Evolutionary conservation across 805 yeast genomes (phyloP), one percentile per base, ranked within the genome.

Genomic region (Teunomyces kruisii): DNA sequence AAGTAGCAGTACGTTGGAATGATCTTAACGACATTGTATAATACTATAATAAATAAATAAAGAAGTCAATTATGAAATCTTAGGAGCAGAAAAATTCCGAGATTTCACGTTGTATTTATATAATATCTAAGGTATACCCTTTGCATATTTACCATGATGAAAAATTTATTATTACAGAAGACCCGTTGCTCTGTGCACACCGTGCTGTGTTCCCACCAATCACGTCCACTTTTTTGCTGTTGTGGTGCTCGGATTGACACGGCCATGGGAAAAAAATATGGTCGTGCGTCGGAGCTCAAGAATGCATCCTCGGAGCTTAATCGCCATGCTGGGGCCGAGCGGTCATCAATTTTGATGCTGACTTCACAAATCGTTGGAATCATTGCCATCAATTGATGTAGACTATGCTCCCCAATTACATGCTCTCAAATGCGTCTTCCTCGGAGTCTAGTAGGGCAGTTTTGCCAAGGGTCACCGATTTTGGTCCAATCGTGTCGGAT

Each of bases 1-100:
- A 52, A 37, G 50, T 52, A 43, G 70, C 56, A 33, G 72, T 61
- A 49, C 68, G 68, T 56, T 66, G 66, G 46, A 65, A 53, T 44
- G 70, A 61, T 58, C 70, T 68, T 47, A 67, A 51, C 32, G 68
- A 62, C 38, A 35, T 35, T 35, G 27, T 19, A 35, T 47, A 70
- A 65, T 69, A 65, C 63, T 35, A 40, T 56, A 37, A 33, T 40
- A 45, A 45, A 38, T 27, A 45, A 45, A 38, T 27, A 42, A 38
- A 27, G 17, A 26, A 35, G 28, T 35, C 38, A 35, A 19, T 24
- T 35, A 12, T 19, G 22, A 35, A 35, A 35, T 17, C 19, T 24
- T 35, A 35, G 9, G 37, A n/a, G 27, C 38, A 22, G 38, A 35
- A 24, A 35, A 35, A 35, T 19, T 35, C 17, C 26, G 13, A 35